Conservation (phyloP, 2,329 filamentous ascomycete species). For the Fusarium torulosum region DNA sequence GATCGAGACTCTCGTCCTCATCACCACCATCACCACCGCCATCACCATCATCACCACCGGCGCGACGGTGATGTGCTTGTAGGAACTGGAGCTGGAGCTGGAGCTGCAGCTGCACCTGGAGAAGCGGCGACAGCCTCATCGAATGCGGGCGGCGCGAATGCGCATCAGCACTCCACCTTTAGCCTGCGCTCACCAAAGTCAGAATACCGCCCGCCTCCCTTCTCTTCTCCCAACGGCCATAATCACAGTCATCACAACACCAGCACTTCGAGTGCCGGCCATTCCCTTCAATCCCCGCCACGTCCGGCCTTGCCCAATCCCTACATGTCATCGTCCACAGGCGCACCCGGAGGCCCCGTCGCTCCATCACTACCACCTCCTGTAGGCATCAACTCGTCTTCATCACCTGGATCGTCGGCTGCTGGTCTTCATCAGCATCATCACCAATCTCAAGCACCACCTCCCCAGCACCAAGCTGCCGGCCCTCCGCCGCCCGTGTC, state of each 20-base stretch:
- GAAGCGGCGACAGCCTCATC: slow-evolving; percentile 43
- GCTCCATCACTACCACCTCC: slow-evolving; percentile 52
- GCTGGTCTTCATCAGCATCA: slow-evolving; percentile 47
- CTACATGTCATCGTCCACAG: slow-evolving; percentile 55
- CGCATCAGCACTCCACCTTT: slow-evolving; percentile 60
- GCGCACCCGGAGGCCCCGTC: slow-evolving; percentile 49
- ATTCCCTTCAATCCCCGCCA: slow-evolving; percentile 51
- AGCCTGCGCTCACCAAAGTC: slow-evolving; percentile 63
- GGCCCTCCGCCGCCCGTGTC: slow-evolving; percentile 54
- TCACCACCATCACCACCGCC: slow-evolving; percentile 54
- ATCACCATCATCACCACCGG: slow-evolving; percentile 54
- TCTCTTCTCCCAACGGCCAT: slow-evolving; percentile 48
- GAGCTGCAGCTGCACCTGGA: slow-evolving; percentile 28
- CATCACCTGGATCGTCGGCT: slow-evolving; percentile 32
- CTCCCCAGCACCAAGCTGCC: slow-evolving; percentile 45
- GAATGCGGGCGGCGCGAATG: slow-evolving; percentile 46
- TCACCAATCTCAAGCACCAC: slow-evolving; percentile 41
- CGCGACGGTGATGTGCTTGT: slow-evolving; percentile 56
- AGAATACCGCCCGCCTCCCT: slow-evolving; percentile 55
- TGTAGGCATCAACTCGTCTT: slow-evolving; percentile 44
- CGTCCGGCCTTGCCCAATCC: slow-evolving; percentile 50
- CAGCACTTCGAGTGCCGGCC: slow-evolving; percentile 47
- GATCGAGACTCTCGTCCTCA: slow-evolving; percentile 51
- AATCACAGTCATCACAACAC: slow-evolving; percentile 48
- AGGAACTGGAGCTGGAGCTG: slow-evolving; percentile 29